These are phyloP conservation scores for Gnomoniopsis sp. DNA, from an alignment of 2,329 filamentous ascomycete species.

Conservation along the genomic window DNA sequence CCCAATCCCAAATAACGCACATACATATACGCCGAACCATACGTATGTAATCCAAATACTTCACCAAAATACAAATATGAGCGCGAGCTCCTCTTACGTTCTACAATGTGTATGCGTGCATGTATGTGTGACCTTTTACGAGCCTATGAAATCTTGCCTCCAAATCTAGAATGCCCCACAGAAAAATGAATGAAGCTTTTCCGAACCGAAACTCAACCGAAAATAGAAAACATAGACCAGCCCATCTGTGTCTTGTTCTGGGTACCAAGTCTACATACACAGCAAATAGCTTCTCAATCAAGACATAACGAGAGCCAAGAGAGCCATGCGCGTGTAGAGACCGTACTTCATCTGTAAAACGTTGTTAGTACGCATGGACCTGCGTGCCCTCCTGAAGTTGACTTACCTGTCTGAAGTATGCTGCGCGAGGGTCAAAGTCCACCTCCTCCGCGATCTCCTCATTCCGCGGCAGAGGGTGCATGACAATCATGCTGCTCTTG, in stretches of 20 bases:
- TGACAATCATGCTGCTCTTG: slow-evolving; percentile 88
- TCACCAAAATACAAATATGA: neutral
- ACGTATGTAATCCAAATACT: neutral
- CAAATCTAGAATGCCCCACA: neutral
- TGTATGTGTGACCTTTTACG: slow-evolving; percentile 21
- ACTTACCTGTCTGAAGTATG: slow-evolving; percentile 98
- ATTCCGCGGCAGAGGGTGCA: slow-evolving; percentile 94
- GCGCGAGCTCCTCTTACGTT: slow-evolving; percentile 16
- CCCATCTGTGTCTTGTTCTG: neutral
- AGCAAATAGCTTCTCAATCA: slow-evolving; percentile 22
- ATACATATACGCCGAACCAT: slow-evolving; percentile 18
- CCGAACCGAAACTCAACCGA: neutral
- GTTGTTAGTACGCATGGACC: slow-evolving; percentile 17
- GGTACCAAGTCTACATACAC: slow-evolving; percentile 12
- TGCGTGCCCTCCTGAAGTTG: slow-evolving; percentile 27
- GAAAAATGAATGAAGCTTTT: slow-evolving; percentile 7
- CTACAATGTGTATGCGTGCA: slow-evolving; percentile 17
- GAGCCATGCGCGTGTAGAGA: slow-evolving; percentile 95
- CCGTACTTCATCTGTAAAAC: slow-evolving; percentile 84
- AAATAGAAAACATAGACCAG: neutral
- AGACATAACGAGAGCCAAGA: slow-evolving; percentile 88
- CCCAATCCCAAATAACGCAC: slow-evolving; percentile 12
- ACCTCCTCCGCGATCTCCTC: slow-evolving; percentile 93
- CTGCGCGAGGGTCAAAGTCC: slow-evolving; percentile 93
- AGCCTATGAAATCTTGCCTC: slow-evolving; percentile 7